Evolutionary conservation across 371 early-diverging fungal species (phyloP).

Genomic region (Lichtheimia ramosa): DNA sequence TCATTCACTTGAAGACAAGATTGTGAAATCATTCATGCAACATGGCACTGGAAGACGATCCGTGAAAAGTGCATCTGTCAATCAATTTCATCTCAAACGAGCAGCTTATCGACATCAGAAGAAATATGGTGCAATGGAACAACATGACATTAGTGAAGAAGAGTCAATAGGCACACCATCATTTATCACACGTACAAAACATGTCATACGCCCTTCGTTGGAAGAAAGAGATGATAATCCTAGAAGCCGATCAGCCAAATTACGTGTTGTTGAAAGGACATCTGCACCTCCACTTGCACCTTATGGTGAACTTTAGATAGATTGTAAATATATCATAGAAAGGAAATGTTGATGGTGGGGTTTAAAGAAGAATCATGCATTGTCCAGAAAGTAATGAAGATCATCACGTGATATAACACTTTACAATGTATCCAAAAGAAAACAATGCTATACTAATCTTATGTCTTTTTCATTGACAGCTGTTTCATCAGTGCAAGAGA

Average conservation of each 20-base stretch:
- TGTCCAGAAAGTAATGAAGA: no score
- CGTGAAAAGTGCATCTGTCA: slow-evolving; percentile 22
- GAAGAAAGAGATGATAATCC: slow-evolving; percentile 59
- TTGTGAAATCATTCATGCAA: slow-evolving; percentile 66
- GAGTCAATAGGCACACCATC: slow-evolving; percentile 19
- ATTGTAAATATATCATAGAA: no score
- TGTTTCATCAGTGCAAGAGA: no score
- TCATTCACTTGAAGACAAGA: slow-evolving; percentile 75
- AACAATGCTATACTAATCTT: no score
- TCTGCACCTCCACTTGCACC: slow-evolving; percentile 30
- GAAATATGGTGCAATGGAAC: slow-evolving; percentile 18
- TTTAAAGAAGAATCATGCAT: no score
- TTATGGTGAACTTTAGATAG: slow-evolving; percentile 18
- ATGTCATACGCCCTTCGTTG: slow-evolving; percentile 43
- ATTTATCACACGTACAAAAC: slow-evolving; percentile 39
- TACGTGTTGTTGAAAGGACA: slow-evolving; percentile 54
- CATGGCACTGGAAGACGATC: slow-evolving; percentile 34
- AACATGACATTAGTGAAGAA: background rate
- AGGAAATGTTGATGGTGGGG: no score
- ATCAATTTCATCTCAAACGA: slow-evolving; percentile 38
- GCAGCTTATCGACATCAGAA: slow-evolving; percentile 26
- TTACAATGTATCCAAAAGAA: no score
- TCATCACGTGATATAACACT: no score
- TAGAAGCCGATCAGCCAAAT: slow-evolving; percentile 63
- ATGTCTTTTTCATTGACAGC: no score